Conservation (phyloP, 1,284 basidiomycete species). For the Trametes pubescens region DNA sequence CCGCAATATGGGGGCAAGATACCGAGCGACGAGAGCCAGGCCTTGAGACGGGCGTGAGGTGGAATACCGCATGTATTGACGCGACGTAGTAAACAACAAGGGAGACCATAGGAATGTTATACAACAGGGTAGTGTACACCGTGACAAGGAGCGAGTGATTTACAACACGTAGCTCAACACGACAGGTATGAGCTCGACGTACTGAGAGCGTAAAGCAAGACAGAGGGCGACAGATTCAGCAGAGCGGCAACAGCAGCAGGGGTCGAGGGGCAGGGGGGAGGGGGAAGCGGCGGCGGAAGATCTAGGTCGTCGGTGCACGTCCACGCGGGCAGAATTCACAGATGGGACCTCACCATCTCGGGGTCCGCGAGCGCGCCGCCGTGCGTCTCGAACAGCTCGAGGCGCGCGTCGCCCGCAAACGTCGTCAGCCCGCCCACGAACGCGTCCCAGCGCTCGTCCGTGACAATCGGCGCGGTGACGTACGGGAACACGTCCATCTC, state of each 20-base stretch:
- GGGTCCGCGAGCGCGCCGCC: constrained; percentile 17
- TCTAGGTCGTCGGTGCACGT: not conserved
- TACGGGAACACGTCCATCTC: constrained; percentile 46
- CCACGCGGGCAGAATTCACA: constrained; percentile 19
- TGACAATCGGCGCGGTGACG: constrained; percentile 46
- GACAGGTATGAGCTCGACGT: constrained; percentile 22
- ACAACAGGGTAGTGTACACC: not conserved
- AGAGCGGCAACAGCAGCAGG: not conserved
- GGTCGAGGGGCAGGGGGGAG: not conserved
- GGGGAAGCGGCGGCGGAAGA: not conserved
- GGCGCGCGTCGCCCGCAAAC: constrained; percentile 33
- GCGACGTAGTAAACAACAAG: not conserved
- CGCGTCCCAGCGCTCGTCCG: constrained; percentile 45
- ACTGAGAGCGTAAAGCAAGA: constrained; percentile 2
- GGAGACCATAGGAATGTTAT: not conserved
- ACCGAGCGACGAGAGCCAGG: no score
- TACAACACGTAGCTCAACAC: constrained; percentile 26
- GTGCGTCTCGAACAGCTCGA: constrained; percentile 27
- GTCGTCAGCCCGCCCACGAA: constrained; percentile 39
- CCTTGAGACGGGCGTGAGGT: no score
- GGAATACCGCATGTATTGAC: no score
- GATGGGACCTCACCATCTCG: constrained; percentile 38
- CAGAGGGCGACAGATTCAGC: not conserved
- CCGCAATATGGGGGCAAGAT: no score
- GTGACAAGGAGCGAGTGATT: not conserved